Base-by-base conservation (phyloP, 768 basidiomycete genomes). In the Cystofilobasidium ferigula region DNA sequence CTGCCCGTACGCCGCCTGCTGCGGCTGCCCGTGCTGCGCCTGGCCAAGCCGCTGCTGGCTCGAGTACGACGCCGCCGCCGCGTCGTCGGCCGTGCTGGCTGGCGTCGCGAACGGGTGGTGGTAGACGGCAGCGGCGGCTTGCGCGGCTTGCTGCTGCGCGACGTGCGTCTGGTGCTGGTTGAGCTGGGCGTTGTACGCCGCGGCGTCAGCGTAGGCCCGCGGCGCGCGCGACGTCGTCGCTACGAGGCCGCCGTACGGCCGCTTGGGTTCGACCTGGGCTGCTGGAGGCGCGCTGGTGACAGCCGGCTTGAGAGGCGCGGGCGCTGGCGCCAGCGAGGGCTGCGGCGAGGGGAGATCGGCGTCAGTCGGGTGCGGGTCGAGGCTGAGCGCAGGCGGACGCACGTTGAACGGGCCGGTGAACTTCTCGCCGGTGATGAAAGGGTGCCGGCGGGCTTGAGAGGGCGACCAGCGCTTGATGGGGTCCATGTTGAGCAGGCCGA, bases 381-480 rank as follows among this genome's bases (percentile, higher is more conserved):
- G n/a, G 62, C 32, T 40, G 43, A 14, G 6, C 24, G n/a, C 32
- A 38, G 12, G 1, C 4, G 26, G 32, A 71, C 75, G 64, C 56
- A 77, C 76, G 62, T 74, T 71, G 71, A 73, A 77, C 16, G 71
- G 76, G 0, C 74, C 76, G 22, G 84, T 85, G 73, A 86, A 95
- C 74, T 92, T 93, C 77, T 98, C 95, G 60, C 94, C 94, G 7
- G 92, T 95, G 71, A 99, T 95, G 78, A 98, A 99, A 2, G 95
- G 95, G 76, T 99, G 95, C 72, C 88, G 78, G 58, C 87, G 82
- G 43, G 95, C 95, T 77, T 99, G 93, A 73, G 95, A 91, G 30
- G 95, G 94, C 14, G 93, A 86, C 95, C 95, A 99, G 63, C 95
- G 82, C 66, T 89, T 87, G 63, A 94, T 85, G 22, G 95, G 94